Base-by-base conservation (phyloP, 2,329 filamentous ascomycete species). In the Aspergillus neotritici region DNA sequence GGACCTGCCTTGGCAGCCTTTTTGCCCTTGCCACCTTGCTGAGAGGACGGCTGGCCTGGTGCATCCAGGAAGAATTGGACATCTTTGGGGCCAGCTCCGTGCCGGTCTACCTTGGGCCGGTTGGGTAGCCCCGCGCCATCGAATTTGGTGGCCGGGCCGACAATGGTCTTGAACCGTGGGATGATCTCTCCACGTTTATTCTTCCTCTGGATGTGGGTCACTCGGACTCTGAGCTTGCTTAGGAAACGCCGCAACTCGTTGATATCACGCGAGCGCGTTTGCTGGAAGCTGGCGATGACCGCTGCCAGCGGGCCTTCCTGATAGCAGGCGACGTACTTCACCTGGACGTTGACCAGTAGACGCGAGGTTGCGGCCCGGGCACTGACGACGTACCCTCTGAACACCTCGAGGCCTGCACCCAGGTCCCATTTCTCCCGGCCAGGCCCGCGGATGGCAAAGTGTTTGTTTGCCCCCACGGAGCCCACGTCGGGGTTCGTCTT, bases 361-460 rank as follows among this genome's bases (percentile, higher is more conserved):
- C 79, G 71, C 31, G 71, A 73, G 11, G 78, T 76, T 3, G 78
- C 74, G 2, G 77, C 73, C 4, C 82, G 76, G 25, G 80, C 75
- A 53, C 78, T 83, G 9, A 78, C 68, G 54, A 77, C 83, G 61
- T 78, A 84, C 0, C 82, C 82, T 33, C 80, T 71, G 4, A 81
- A 59, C 1, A 79, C 79, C 37, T 76, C 67, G 0, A 84, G 64
- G 1, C 78, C 78, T 9, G 58, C 65, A 3, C 69, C 71, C 2
- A 84, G 67, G 25, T 68, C 54, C 3, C 57, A 54, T 0, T 43
- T 49, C 37, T 75, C 66, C 5, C 21, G 21, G 54, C 47, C 4
- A 53, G 49, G 3, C 53, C 56, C 58, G 10, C 61, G 43, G 33
- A 74, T 55, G 0, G 71, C 68, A 49, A 75, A 81, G 43, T 75